Evolutionary conservation across 352 stramenopile species (phyloP), one percentile per base, ranked within the genome.

Genomic region (Phytophthora cryptogea): DNA sequence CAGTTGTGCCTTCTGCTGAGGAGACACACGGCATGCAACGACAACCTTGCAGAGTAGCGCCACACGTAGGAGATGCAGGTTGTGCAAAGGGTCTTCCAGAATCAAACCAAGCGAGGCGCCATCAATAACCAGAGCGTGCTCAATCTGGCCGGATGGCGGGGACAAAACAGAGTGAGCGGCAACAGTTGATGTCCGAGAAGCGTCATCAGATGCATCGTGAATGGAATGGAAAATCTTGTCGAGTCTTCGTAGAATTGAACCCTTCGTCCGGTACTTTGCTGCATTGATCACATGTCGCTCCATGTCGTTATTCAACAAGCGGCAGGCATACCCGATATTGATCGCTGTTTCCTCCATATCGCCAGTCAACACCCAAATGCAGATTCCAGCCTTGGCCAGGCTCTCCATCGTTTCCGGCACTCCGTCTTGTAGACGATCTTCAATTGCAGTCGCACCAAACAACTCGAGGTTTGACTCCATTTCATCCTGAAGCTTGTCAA

Each of bases 1-100:
- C 3, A 99, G 65, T 44, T 99, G 84, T 6, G 97, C 97, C 71
- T 99, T 99, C 71, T 99, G 98, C 44, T 96, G 89, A 17, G 98
- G 97, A 33, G 92, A 99, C 2, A 99, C 97, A 50, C 98, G 92
- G 58, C 97, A 99, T 27, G 95, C 96, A 53, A 99, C 95, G 1
- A 99, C 97, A 9, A 97, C 94, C 36, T 98, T 93, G 66, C 95
- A 99, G 70, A 86, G 94, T 58, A 84, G 76, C 54, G 89, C 70
- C 4, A 96, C 74, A 20, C 85, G 83, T 10, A 97, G 70, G 32
- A 98, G 66, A 57, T 93, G 82, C 27, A 92, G 62, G 54, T 90
- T 90, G 59, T 85, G 81, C 31, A 90, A 56, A 4, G 79, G 74
- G 27, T 90, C 77, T 64, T 84, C 80, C 4, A 95, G 57, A 9